Evolutionary conservation across 2,329 filamentous ascomycete genomes (phyloP).

Genomic region (Fusarium sulawesiense): DNA sequence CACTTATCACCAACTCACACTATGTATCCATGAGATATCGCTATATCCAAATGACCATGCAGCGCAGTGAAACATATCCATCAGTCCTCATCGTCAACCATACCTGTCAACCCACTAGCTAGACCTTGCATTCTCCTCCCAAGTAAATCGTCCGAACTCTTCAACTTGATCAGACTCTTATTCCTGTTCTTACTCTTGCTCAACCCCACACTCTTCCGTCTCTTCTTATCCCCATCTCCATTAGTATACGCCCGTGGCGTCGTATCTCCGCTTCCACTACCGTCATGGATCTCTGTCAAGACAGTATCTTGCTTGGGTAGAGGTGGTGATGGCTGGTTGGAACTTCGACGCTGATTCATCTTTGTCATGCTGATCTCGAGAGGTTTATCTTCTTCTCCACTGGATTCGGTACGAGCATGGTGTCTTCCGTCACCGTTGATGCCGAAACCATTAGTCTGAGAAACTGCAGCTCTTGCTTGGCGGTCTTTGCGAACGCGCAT

Average conservation of each 20-base stretch:
- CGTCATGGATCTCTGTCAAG: slow-evolving; percentile 14
- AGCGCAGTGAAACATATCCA: not conserved
- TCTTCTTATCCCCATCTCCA: slow-evolving; percentile 46
- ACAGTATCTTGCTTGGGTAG: slow-evolving; percentile 15
- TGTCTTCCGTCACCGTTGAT: slow-evolving; percentile 45
- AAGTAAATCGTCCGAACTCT: slow-evolving; percentile 68
- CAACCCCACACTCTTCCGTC: slow-evolving; percentile 44
- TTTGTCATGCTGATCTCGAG: slow-evolving; percentile 81
- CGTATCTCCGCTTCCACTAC: slow-evolving; percentile 37
- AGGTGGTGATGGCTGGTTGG: slow-evolving; percentile 32
- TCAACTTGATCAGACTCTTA: slow-evolving; percentile 64
- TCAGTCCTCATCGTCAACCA: slow-evolving; percentile 58
- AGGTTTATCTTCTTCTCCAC: slow-evolving; percentile 82
- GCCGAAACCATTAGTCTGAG: slow-evolving; percentile 22
- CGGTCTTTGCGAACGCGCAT: slow-evolving; percentile 47
- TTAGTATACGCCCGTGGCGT: slow-evolving; percentile 24
- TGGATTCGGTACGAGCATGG: slow-evolving; percentile 64
- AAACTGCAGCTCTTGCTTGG: slow-evolving; percentile 15
- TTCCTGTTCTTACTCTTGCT: slow-evolving; percentile 56
- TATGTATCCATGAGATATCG: slow-evolving; percentile 31
- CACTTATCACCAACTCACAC: not conserved
- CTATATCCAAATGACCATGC: slow-evolving; percentile 3
- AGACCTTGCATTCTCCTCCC: slow-evolving; percentile 69
- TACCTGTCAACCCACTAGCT: slow-evolving; percentile 63
- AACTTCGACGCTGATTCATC: slow-evolving; percentile 52